Base-by-base conservation (phyloP, 306 rosid genomes). In the Pueraria montana region DNA sequence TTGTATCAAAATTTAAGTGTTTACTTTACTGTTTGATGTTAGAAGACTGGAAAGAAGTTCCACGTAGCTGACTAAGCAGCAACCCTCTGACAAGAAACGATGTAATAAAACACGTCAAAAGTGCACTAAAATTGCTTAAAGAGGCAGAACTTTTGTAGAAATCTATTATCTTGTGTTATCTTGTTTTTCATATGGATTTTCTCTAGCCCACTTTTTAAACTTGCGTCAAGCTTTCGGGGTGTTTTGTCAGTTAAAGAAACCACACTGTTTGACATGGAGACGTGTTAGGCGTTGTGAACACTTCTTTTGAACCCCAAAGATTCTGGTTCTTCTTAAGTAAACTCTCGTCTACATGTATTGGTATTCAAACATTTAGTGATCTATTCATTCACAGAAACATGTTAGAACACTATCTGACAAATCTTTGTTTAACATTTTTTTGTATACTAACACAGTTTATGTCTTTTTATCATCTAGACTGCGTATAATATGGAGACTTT, bases 91-190 rank as follows among this genome's bases (percentile, higher is more conserved):
- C 27, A 30, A 62, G 62, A 75, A 34, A 14, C 11, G 12, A 45
- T 63, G 32, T 64, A n/a, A 64, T 34, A 49, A 64, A 32, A 78
- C 75, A 49, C 82, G 74, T 78, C 82, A 27, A 77, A 77, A 77
- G 81, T n/a, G 59, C 81, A 63, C 72, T 63, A 46, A 63, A 49
- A 63, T 18, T 48, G 81, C n/a, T 40, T 26, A 43, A 77, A 62
- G 61, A 61, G 43, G 26, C 18, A 12, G 9, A 42, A 26, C 72
- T 76, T 76, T 48, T 78, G 43, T 32, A 55, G 48, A 48, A 77
- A 64, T 27, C 8, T 27, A 23, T 67, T 40, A 42, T 69, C 74
- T 67, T 4, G 16, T 68, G 32, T 9, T 36, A n/a, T 66, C 50
- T 67, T 38, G 49, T 67, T 18, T 66, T 9, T 66, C 48, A 18